Evolutionary conservation across 2,329 filamentous ascomycete species (phyloP), one percentile per base, ranked within the genome.

Genomic region (Hypoxylon sp.): DNA sequence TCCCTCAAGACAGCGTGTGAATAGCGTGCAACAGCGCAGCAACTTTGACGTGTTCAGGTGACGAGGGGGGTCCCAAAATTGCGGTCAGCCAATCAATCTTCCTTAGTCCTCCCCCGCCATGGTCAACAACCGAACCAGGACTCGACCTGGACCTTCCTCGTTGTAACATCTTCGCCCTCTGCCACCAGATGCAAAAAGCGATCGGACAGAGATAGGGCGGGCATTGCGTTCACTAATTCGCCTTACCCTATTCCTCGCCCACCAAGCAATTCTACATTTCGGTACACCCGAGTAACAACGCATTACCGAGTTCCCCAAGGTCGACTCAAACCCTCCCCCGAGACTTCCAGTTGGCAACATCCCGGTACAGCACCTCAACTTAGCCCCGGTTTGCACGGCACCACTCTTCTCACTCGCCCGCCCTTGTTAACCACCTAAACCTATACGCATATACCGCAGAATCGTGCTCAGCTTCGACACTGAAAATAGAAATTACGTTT

Each of bases 11-110:
- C 57, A 61, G 61, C 61, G 46, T 44, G n/a, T 26, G 24, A 26
- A 26, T 3, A 26, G 24, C 24, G 46, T 44, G n/a, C 46, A 45
- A 49, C 64, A 65, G 55, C 51, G 54, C 56, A 68, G 65, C 62
- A 65, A 22, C 49, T 67, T 69, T 67, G 67, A 69, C 67, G 67
- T 69, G 67, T 69, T 69, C 67, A 69, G 67, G 67, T 68, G 65
- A 68, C 65, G 61, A 65, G 59, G 61, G 65, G 52, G 62, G 65
- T 69, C 61, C 67, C 64, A 65, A 52, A 64, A 36, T 56, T 46
- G 50, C 24, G 64, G 67, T 57, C 49, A 49, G 16, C 67, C 67
- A 69, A 69, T 69, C 54, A 64, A 11, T 11, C 9, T 30, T 12
- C n/a, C 33, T 58, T 3, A 33, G 42, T 49, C 16, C 45, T 64